Conservation (phyloP, 345 rosid genomes). For the Populus tremula region DNA sequence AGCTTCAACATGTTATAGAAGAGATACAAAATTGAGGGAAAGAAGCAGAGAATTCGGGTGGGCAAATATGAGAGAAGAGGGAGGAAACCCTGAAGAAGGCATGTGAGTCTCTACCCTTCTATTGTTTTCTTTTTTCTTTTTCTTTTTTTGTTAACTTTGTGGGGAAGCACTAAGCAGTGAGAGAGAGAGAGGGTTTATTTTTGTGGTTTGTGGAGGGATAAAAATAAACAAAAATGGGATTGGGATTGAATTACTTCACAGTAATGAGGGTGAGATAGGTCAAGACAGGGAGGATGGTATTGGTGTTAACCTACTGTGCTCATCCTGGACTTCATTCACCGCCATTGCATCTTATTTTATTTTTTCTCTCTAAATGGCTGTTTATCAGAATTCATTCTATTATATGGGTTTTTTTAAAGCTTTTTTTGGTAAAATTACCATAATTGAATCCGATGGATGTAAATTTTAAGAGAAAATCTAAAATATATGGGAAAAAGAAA, state of each 20-base stretch:
- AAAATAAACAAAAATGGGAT: neutral
- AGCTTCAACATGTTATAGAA: constrained; percentile 11
- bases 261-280: neutral
- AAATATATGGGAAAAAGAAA: too few species aligned
- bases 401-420: neutral
- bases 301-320: constrained; percentile 5
- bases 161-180: neutral
- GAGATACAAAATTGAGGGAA: constrained; percentile 15
- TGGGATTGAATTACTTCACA: constrained; percentile 10
- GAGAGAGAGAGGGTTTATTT: neutral
- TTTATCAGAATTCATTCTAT: neutral
- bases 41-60: constrained; percentile 32
- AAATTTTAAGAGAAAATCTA: too few species aligned
- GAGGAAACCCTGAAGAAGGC: constrained; percentile 24
- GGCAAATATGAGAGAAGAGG: constrained; percentile 4
- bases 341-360: constrained; percentile 2
- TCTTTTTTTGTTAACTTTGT: neutral
- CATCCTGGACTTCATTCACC: constrained; percentile 3
- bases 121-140: neutral
- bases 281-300: neutral
- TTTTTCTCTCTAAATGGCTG: neutral
- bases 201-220: neutral
- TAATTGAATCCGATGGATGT: neutral
- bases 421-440: neutral
- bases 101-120: constrained; percentile 3